These are phyloP conservation scores for Phaeotremella skinneri DNA, from an alignment of 768 basidiomycete genomes.

Conservation along the genomic window DNA sequence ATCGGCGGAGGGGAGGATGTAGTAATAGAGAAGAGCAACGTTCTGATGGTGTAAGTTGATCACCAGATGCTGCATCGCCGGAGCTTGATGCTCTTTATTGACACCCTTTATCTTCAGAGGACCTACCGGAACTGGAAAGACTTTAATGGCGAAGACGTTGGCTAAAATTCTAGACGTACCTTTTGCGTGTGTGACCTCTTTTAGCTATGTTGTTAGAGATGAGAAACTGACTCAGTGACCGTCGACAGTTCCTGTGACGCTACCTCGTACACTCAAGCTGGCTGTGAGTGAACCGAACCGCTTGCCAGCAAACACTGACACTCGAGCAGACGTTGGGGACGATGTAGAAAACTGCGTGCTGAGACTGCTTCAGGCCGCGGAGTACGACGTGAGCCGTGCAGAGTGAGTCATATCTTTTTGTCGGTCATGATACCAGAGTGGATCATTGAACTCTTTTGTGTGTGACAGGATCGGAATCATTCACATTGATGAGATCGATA, in stretches of 20 bases:
- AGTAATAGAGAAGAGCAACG: constrained; percentile 86
- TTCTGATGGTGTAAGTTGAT: constrained; percentile 73
- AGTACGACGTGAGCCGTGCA: constrained; percentile 81
- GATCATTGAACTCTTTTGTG: constrained; percentile 8
- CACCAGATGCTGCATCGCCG: background rate
- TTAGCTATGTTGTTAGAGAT: constrained; percentile 58
- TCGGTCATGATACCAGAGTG: background rate
- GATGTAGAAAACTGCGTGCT: constrained; percentile 92
- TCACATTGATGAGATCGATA: constrained; percentile 95
- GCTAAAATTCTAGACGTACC: constrained; percentile 88
- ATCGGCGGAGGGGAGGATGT: constrained; percentile 32
- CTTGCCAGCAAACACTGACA: constrained; percentile 9
- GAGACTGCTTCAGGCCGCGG: constrained; percentile 81
- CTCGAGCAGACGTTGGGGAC: constrained; percentile 77
- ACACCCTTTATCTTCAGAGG: constrained; percentile 33
- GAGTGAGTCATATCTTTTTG: constrained; percentile 57
- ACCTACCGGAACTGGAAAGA: constrained; percentile 66
- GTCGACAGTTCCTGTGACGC: constrained; percentile 60
- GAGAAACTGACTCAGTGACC: background rate
- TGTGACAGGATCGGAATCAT: constrained; percentile 77
- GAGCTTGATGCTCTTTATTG: background rate
- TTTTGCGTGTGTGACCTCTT: constrained; percentile 60
- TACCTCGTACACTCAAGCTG: constrained; percentile 81
- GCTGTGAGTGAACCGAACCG: constrained; percentile 29
- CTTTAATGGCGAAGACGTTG: constrained; percentile 83